Evolutionary conservation across 148 eudicot species (phyloP), one percentile per base, ranked within the genome.

Genomic region (Rhododendron mucronatum): DNA sequence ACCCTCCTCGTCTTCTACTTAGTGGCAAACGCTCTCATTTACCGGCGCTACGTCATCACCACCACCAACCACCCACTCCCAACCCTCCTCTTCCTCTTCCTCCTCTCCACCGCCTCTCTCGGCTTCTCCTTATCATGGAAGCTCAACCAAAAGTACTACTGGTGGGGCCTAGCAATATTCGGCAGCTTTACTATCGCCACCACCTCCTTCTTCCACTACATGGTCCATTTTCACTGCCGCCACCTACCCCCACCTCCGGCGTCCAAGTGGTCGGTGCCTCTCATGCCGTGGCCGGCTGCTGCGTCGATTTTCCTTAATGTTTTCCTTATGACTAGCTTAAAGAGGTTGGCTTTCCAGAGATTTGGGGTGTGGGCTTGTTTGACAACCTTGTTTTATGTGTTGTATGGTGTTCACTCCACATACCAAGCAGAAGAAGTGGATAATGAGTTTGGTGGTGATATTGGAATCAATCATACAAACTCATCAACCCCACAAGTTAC

Each of bases 271-370:
- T 87, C 87, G 1, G 95, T 95, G 33, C 96, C 96, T 18, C 82
- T 91, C 55, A 95, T 95, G 98, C 98, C 98, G 6, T 95, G 98
- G 98, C 96, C 95, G 5, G 94, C 98, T 6, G 91, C 93, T 4
- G 33, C 91, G 0, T 95, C 98, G 0, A 89, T 95, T 23, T 92
- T 91, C 65, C 92, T 95, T 63, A 95, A 93, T 65, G 93, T 95
- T 14, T 95, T 93, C 87, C 92, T 93, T 48, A 93, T 95, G 94
- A 89, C 92, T n/a, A 92, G 91, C 6, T 84, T 95, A 44, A 90
- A 88, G 82, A 85, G 87, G 23, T 26, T 88, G 78, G 88, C 98
- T 0, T 95, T 88, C 84, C 61, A 86, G 67, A 92, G 96, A 85
- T 95, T 93, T 84, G 95, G 96, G 15, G 73, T 88, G n/a, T 95